Evolutionary conservation across 2,329 filamentous ascomycete genomes (phyloP).

Genomic region (Pseudonectria buxi): DNA sequence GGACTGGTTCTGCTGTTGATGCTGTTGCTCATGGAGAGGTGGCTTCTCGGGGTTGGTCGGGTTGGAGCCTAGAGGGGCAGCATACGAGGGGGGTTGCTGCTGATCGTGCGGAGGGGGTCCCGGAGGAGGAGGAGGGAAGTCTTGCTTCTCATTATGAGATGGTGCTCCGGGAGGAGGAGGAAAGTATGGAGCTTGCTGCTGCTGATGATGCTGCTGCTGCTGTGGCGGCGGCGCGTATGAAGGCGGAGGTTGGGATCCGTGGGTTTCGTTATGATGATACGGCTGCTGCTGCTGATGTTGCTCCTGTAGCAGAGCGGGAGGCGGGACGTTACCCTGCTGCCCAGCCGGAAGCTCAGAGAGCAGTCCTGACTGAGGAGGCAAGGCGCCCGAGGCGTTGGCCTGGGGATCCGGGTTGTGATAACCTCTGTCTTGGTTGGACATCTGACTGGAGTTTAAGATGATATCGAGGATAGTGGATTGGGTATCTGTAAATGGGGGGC

Average conservation of each 20-base stretch:
- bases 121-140: constrained; percentile 19
- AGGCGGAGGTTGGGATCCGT: constrained; percentile 6
- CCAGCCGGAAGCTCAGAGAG: too few relatives aligned
- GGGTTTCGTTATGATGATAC: background rate
- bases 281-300: constrained; percentile 1
- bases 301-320: constrained; percentile 5
- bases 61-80: constrained; percentile 15
- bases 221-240: background rate
- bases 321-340: too few relatives aligned
- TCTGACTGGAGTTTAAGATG: too few relatives aligned
- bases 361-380: too few relatives aligned
- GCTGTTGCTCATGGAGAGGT: constrained; percentile 2
- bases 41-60: constrained; percentile 2
- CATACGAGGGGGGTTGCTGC: constrained; percentile 10
- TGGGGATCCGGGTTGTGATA: too few relatives aligned
- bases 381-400: too few relatives aligned
- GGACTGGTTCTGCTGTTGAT: constrained; percentile 5
- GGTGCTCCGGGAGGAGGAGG: constrained; percentile 11
- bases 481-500: too few relatives aligned
- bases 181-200: background rate
- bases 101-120: constrained; percentile 14
- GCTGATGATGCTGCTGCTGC: constrained; percentile 1
- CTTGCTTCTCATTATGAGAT: constrained; percentile 12
- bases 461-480: too few relatives aligned
- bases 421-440: too few relatives aligned